Percentiles rank a stretch among this genome's conserved stretches.
Conservation (phyloP, 202 grass and related monocot species). For the Zizania palustris region DNA sequence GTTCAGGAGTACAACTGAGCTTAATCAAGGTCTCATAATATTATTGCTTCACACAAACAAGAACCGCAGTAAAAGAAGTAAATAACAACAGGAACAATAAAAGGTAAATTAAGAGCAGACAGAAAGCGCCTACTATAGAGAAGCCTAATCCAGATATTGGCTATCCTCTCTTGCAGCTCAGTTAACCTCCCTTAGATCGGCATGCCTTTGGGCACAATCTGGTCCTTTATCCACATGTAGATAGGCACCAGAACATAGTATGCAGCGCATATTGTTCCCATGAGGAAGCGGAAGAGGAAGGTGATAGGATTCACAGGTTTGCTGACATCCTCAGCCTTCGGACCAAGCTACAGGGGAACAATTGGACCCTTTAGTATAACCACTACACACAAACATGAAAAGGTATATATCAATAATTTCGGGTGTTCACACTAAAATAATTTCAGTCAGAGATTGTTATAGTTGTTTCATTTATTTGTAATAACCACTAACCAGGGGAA, state of each 20-base stretch:
- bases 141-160: constrained; percentile 47
- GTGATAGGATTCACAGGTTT: constrained; percentile 85
- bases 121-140: constrained; percentile 50
- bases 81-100: constrained; percentile 27
- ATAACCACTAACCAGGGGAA: constrained; percentile 3
- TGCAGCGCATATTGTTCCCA: constrained; percentile 79
- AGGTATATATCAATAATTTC: background rate
- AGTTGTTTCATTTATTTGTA: background rate
- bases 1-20: background rate
- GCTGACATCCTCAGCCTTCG: constrained; percentile 80
- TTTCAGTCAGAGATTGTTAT: background rate
- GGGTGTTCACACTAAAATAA: background rate
- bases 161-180: constrained; percentile 41
- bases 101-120: constrained; percentile 40
- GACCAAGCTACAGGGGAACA: constrained; percentile 70
- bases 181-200: constrained; percentile 45
- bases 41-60: constrained; percentile 40
- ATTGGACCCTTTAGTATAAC: background rate
- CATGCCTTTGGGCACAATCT: constrained; percentile 77
- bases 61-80: constrained; percentile 28
- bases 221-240: constrained; percentile 99
- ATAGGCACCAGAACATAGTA: constrained; percentile 94
- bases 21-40: constrained; percentile 27
- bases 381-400: background rate
- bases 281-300: constrained; percentile 79